Percentiles rank a stretch among this genome's conserved stretches.
Conservation (phyloP, 169 alveolate species). For the Eimeria sp. region DNA sequence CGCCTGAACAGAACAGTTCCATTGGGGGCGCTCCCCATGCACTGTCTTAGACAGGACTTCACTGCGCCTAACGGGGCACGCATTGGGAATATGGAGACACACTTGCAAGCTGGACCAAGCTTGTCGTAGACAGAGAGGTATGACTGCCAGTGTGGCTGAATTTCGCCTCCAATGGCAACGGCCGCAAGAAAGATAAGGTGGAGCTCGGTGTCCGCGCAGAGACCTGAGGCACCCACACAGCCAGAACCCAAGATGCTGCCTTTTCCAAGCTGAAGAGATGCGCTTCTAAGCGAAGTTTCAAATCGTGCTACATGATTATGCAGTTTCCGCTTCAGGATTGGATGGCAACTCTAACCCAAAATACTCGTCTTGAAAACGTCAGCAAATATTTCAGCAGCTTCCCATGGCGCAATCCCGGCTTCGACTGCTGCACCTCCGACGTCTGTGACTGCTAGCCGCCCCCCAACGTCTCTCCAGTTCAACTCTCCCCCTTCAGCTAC, state of each 20-base stretch:
- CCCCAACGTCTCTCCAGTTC: slow-evolving; percentile 46
- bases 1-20: slow-evolving; percentile 24
- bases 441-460: slow-evolving; percentile 54
- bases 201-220: slow-evolving; percentile 54
- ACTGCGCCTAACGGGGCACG: background rate
- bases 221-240: slow-evolving; percentile 35
- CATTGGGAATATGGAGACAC: background rate
- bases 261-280: background rate
- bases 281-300: background rate
- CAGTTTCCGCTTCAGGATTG: background rate
- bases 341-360: slow-evolving; percentile 48
- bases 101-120: slow-evolving; percentile 48
- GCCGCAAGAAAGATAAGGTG: slow-evolving; percentile 63
- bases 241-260: background rate
- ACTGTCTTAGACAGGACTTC: background rate
- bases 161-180: slow-evolving; percentile 42
- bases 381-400: slow-evolving; percentile 75
- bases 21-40: background rate
- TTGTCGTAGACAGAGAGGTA: slow-evolving; percentile 53
- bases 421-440: slow-evolving; percentile 79
- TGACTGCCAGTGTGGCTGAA: slow-evolving; percentile 66
- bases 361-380: slow-evolving; percentile 71
- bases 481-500: background rate
- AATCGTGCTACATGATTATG: background rate
- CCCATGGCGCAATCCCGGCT: slow-evolving; percentile 78